phyloP scores from a whole-genome alignment of 1,139 yeast genomes.

The Scheffersomyces quercinus region DNA sequence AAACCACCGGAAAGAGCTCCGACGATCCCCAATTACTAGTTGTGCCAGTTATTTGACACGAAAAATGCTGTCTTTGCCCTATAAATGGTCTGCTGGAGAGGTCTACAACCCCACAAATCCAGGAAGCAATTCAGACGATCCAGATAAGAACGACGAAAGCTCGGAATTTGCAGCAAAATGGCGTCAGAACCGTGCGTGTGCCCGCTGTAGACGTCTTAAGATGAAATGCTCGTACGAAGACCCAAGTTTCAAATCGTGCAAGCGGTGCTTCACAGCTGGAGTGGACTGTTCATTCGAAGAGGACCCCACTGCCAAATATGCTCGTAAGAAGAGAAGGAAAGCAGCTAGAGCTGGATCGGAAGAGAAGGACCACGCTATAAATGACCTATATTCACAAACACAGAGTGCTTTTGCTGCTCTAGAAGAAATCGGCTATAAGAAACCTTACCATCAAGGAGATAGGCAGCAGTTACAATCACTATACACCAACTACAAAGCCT shows the following conservation, averaged over 20 bases:
- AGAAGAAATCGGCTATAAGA: slow-evolving; percentile 9
- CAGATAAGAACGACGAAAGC: no score
- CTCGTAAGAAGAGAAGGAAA: slow-evolving; percentile 21
- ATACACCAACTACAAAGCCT: slow-evolving; percentile 13
- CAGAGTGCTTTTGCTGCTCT: slow-evolving; percentile 15
- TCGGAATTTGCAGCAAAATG: slow-evolving; percentile 32
- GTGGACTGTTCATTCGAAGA: slow-evolving; percentile 48
- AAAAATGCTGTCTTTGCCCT: no score
- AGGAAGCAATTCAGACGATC: no score
- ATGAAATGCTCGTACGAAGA: slow-evolving; percentile 56
- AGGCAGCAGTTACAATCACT: slow-evolving; percentile 12
- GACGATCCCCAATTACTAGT: no score
- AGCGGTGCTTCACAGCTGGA: slow-evolving; percentile 45
- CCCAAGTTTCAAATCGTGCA: slow-evolving; percentile 45
- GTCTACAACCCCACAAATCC: no score
- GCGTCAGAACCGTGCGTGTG: slow-evolving; percentile 55
- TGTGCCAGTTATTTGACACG: no score
- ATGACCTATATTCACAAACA: slow-evolving; percentile 18
- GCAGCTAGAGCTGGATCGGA: not conserved
- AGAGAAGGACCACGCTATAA: slow-evolving; percentile 22
- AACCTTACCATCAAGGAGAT: slow-evolving; percentile 14
- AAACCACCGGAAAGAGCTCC: no score
- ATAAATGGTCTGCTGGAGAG: no score
- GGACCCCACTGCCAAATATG: slow-evolving; percentile 45
- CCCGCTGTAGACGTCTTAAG: slow-evolving; percentile 56